phyloP scores from a whole-genome alignment of 805 yeast species.

The Metschnikowia bowlesiae region DNA sequence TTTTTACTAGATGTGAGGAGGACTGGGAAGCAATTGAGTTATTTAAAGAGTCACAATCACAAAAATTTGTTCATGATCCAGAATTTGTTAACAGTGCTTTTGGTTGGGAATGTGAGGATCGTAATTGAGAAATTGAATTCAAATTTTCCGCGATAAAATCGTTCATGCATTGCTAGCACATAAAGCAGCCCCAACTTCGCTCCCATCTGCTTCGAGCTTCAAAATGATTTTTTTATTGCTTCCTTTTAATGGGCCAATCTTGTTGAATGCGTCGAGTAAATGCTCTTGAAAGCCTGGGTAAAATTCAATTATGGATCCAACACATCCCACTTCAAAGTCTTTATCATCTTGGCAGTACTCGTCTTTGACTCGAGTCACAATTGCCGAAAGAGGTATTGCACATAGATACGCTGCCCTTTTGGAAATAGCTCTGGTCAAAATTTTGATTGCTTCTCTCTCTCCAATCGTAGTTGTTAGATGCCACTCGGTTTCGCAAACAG shows the following conservation, averaged over 20 bases:
- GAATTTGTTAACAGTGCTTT: too few relatives aligned
- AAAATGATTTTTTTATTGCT: conserved; percentile 71
- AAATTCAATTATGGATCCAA: conserved; percentile 89
- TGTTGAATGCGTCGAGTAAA: conserved; percentile 72
- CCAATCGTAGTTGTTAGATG: conserved; percentile 64
- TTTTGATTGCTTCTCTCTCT: conserved; percentile 73
- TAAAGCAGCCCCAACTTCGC: conserved; percentile 96
- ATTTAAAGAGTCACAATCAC: too few relatives aligned
- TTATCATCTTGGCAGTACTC: conserved; percentile 45
- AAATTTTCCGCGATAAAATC: neutral
- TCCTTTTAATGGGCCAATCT: conserved; percentile 68
- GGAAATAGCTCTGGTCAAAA: conserved; percentile 72
- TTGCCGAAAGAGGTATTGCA: conserved; percentile 86
- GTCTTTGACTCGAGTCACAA: conserved; percentile 64
- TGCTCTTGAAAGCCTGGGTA: conserved; percentile 85
- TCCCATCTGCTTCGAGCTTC: conserved; percentile 88
- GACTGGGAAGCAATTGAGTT: too few relatives aligned
- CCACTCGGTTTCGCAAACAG: conserved; percentile 59
- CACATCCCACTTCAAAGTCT: conserved; percentile 90
- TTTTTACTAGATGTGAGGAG: too few relatives aligned
- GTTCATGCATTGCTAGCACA: conserved; percentile 53
- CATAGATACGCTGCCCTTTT: conserved; percentile 86
- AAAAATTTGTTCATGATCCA: too few relatives aligned
- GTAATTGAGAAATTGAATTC: neutral
- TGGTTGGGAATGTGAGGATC: too few relatives aligned